These are phyloP conservation scores for Puccinia horiana DNA, from an alignment of 1,284 basidiomycete genomes.

Conservation along the genomic window DNA sequence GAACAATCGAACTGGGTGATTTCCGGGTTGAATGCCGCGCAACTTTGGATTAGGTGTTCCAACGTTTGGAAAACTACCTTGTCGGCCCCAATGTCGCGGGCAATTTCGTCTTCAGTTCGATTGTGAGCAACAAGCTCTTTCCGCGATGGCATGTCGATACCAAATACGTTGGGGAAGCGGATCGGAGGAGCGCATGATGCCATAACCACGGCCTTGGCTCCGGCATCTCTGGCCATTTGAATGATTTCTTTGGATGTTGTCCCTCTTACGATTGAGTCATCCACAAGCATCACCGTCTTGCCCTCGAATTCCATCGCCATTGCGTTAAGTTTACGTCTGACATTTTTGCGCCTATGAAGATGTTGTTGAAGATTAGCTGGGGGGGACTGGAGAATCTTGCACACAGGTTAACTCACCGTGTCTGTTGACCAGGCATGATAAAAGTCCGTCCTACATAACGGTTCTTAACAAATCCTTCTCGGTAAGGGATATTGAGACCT, in stretches of 20 bases:
- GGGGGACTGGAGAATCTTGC: slow-evolving; percentile 21
- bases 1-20: slow-evolving; percentile 90
- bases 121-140: slow-evolving; percentile 87
- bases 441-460: slow-evolving; percentile 97
- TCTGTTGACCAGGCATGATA: slow-evolving; percentile 98
- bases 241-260: slow-evolving; percentile 99
- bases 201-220: slow-evolving; percentile 94
- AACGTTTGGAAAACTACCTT: slow-evolving; percentile 97
- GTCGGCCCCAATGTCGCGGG: slow-evolving; percentile 86
- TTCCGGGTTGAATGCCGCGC: slow-evolving; percentile 78
- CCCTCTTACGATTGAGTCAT: slow-evolving; percentile 97
- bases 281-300: slow-evolving; percentile 93
- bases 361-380: not conserved
- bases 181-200: slow-evolving; percentile 97
- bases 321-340: slow-evolving; percentile 92
- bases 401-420: slow-evolving; percentile 64
- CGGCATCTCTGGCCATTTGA: slow-evolving; percentile 99
- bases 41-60: slow-evolving; percentile 81
- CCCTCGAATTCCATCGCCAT: slow-evolving; percentile 97
- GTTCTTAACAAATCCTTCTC: slow-evolving; percentile 99
- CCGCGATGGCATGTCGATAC: slow-evolving; percentile 98
- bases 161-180: slow-evolving; percentile 91
- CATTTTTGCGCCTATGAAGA: slow-evolving; percentile 77
- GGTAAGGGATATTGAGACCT: slow-evolving; percentile 83
- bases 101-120: slow-evolving; percentile 75